Percentiles rank a stretch among this genome's conserved stretches.
These are phyloP conservation scores for Pichia sporocuriosa DNA, from an alignment of 805 yeast genomes.

Conservation along the genomic window DNA sequence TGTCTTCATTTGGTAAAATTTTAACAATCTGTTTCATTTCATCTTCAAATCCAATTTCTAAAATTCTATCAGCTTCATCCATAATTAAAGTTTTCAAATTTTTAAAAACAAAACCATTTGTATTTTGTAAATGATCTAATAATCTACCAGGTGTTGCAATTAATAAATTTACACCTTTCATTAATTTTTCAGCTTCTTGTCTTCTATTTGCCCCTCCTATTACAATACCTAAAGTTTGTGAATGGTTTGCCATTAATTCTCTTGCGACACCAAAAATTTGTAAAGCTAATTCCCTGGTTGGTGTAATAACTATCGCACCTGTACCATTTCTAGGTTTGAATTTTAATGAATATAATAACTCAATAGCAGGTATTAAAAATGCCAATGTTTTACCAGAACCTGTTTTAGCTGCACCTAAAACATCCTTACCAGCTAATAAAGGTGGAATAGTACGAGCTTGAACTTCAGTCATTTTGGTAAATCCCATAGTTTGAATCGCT, in stretches of 20 bases:
- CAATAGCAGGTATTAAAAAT: conserved; percentile 92
- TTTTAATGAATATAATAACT: conserved; percentile 78
- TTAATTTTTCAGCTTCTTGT: conserved; percentile 91
- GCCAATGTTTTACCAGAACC: conserved; percentile 99
- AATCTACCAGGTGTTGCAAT: conserved; percentile 98
- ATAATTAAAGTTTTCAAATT: conserved; percentile 89
- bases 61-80: conserved; percentile 97
- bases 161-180: conserved; percentile 86
- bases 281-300: conserved; percentile 95
- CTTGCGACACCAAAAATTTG: conserved; percentile 98
- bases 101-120: conserved; percentile 88
- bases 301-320: conserved; percentile 92
- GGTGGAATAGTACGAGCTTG: conserved; percentile 97
- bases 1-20: conserved; percentile 83
- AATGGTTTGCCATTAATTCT: conserved; percentile 82
- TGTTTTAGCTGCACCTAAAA: conserved; percentile 98
- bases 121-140: conserved; percentile 93
- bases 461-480: conserved; percentile 85
- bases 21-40: conserved; percentile 97
- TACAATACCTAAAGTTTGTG: conserved; percentile 93
- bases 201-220: conserved; percentile 98
- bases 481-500: conserved; percentile 85
- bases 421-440: conserved; percentile 91
- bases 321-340: conserved; percentile 98
- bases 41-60: conserved; percentile 97